phyloP scores from a whole-genome alignment of 2,329 filamentous ascomycete species.

The Ceratocystis huliohia region DNA sequence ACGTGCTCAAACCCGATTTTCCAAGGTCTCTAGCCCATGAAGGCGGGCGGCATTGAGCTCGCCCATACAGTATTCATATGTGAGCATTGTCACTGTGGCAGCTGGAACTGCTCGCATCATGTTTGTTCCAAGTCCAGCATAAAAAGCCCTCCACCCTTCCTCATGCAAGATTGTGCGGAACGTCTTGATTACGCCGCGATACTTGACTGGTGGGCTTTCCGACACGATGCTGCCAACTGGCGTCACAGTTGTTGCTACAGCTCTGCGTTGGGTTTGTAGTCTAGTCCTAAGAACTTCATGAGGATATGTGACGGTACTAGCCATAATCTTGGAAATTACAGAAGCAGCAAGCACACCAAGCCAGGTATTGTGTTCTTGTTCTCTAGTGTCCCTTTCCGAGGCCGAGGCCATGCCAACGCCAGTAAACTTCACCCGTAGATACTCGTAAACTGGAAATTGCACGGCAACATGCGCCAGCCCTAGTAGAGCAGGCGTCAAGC shows the following conservation, averaged over 20 bases:
- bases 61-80: slow-evolving; percentile 69
- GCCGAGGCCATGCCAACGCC: slow-evolving; percentile 74
- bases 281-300: slow-evolving; percentile 92
- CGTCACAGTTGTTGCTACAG: slow-evolving; percentile 38
- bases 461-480: slow-evolving; percentile 92
- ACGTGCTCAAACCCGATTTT: background rate
- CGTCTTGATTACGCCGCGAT: slow-evolving; percentile 68
- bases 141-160: slow-evolving; percentile 93
- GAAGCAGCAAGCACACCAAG: slow-evolving; percentile 75
- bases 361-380: slow-evolving; percentile 43
- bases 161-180: slow-evolving; percentile 75
- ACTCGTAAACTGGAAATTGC: slow-evolving; percentile 94
- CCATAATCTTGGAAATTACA: slow-evolving; percentile 85
- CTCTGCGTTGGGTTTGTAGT: slow-evolving; percentile 81
- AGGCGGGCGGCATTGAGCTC: slow-evolving; percentile 29
- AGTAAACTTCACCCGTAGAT: slow-evolving; percentile 78
- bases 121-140: slow-evolving; percentile 93
- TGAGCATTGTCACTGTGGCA: slow-evolving; percentile 94
- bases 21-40: slow-evolving; percentile 12
- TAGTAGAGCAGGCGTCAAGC: slow-evolving; percentile 78
- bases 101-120: slow-evolving; percentile 92
- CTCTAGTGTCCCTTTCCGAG: slow-evolving; percentile 32
- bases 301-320: slow-evolving; percentile 89
- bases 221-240: slow-evolving; percentile 30
- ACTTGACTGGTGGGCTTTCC: slow-evolving; percentile 36